phyloP scores from a whole-genome alignment of 2,329 filamentous ascomycete species.

The Aspergillus texensis region DNA sequence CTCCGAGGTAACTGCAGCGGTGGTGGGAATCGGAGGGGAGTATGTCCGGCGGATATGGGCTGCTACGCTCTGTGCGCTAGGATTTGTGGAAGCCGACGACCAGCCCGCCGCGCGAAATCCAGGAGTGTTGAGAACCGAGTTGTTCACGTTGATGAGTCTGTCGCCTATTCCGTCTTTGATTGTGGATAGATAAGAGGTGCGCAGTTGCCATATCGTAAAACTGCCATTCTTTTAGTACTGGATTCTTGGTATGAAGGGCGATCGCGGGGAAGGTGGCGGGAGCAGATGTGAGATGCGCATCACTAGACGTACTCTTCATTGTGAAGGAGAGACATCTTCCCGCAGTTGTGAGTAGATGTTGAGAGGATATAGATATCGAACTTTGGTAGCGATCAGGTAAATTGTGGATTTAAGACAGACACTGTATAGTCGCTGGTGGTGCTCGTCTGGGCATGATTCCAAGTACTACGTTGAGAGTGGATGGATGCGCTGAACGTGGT shows the following conservation, averaged over 20 bases:
- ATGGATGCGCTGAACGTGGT: conserved; percentile 15
- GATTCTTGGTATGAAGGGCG: background rate
- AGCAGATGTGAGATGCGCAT: conserved; percentile 5
- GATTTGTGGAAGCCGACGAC: conserved; percentile 43
- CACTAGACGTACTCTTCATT: conserved; percentile 52
- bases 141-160: conserved; percentile 66
- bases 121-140: conserved; percentile 64
- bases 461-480: conserved; percentile 13
- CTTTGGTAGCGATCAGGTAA: conserved; percentile 5
- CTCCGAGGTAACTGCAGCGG: conserved; percentile 58
- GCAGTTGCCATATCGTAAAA: conserved; percentile 68
- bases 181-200: conserved; percentile 64
- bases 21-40: conserved; percentile 67
- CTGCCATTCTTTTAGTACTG: conserved; percentile 38
- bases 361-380: conserved; percentile 3
- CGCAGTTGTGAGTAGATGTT: background rate
- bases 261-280: background rate
- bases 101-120: conserved; percentile 68
- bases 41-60: conserved; percentile 65
- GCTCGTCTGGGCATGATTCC: conserved; percentile 14
- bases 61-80: conserved; percentile 46
- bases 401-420: conserved; percentile 7
- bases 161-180: conserved; percentile 69
- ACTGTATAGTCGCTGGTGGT: conserved; percentile 8
- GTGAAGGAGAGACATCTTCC: conserved; percentile 52